Base-by-base conservation (phyloP, 139 green algal genomes). In the Chlorokybus atmophyticus region DNA sequence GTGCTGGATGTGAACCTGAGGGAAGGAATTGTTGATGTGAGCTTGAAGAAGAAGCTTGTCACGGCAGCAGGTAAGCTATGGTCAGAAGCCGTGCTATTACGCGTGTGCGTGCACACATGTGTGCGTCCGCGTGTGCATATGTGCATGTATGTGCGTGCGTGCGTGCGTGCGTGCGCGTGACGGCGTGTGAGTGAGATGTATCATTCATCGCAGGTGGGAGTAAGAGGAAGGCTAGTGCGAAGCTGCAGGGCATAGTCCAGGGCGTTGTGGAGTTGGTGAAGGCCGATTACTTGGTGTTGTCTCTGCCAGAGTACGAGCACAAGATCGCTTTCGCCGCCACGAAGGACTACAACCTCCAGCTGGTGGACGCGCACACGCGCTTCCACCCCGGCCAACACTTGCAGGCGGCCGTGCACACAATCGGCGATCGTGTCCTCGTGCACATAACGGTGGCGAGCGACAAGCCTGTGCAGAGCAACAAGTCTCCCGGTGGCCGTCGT, bases 11-110 rank as follows among this genome's bases (percentile, higher is more conserved):
- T 85, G 32, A 75, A 62, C 55, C 74, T 78, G 57, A 28, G 40
- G 14, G 77, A 84, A 3, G 82, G 82, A 35, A 76, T 88, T 25
- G 61, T 92, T 19, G 82, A 93, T 59, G 70, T 93, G 1, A 78
- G 40, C 5, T 24, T 81, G 21, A 50, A 24, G 10, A 44, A 44
- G 35, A 44, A 44, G 35, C 10, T 14, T 10, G 35, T 14, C 35
- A 44, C 10, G 35, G 35, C 35, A 44, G 35, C 35, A 14, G 35
- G n/a, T n/a, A n/a, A n/a, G n/a, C n/a, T n/a, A n/a, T n/a, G n/a
- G n/a, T n/a, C n/a, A n/a, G n/a, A n/a, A n/a, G n/a, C n/a, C n/a
- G n/a, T n/a, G n/a, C n/a, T n/a, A n/a, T n/a, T n/a, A n/a, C n/a
- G n/a, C n/a, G n/a, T n/a, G n/a, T n/a, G n/a, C n/a, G n/a, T n/a